Percentiles rank a stretch among this genome's conserved stretches.
Evolutionary conservation across 1,139 yeast genomes (phyloP).

Genomic region (Candida gigantensis): DNA sequence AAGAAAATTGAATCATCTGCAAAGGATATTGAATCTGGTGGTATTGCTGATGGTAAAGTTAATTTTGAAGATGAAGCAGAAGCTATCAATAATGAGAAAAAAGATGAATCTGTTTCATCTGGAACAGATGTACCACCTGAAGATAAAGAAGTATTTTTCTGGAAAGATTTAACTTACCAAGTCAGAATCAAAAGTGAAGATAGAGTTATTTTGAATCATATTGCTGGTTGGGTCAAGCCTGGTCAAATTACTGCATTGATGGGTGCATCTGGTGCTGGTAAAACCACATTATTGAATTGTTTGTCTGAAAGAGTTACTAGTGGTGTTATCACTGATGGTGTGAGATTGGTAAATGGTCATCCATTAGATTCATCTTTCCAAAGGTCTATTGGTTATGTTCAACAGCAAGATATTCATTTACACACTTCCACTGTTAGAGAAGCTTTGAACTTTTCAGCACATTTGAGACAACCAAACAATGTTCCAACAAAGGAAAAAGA

Average conservation of each 20-base stretch:
- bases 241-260: constrained; percentile 33
- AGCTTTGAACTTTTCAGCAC: constrained; percentile 36
- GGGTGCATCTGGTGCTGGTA: constrained; percentile 40
- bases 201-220: constrained; percentile 62
- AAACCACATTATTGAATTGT: constrained; percentile 34
- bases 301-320: constrained; percentile 35
- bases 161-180: constrained; percentile 77
- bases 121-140: constrained; percentile 21
- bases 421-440: constrained; percentile 39
- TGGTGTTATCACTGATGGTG: constrained; percentile 36
- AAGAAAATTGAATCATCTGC: constrained; percentile 1
- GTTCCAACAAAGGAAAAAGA: constrained; percentile 32
- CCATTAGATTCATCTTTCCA: constrained; percentile 35
- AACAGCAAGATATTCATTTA: constrained; percentile 42
- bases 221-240: constrained; percentile 62
- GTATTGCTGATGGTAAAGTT: constrained; percentile 3
- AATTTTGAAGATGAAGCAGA: constrained; percentile 33
- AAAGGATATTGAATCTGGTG: constrained; percentile 10
- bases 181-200: constrained; percentile 63
- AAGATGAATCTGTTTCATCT: constrained; percentile 11
- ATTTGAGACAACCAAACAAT: constrained; percentile 36
- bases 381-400: constrained; percentile 43
- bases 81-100: constrained; percentile 13
- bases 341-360: constrained; percentile 38
- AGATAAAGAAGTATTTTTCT: constrained; percentile 61